Evolutionary conservation across 2,329 filamentous ascomycete species (phyloP).

Genomic region (Cryphonectria naterciae): DNA sequence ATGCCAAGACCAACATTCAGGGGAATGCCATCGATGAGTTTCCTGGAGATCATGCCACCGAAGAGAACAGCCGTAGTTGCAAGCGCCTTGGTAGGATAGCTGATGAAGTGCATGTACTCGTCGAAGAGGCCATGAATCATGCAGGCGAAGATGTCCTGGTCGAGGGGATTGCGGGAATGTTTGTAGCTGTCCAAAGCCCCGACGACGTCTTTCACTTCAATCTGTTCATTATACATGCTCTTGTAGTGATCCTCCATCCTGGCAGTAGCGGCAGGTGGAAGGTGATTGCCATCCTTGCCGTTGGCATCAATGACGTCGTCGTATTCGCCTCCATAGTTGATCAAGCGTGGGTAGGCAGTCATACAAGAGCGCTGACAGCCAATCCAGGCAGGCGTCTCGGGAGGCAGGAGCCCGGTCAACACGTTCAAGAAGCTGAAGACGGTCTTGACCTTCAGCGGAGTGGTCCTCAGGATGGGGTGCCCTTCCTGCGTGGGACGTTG

Average conservation of each 20-base stretch:
- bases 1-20: conserved; percentile 94
- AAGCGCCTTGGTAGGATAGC: conserved; percentile 94
- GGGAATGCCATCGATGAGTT: conserved; percentile 85
- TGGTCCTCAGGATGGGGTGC: conserved; percentile 59
- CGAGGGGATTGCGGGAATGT: conserved; percentile 77
- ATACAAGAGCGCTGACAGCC: conserved; percentile 85
- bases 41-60: conserved; percentile 93
- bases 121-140: conserved; percentile 99
- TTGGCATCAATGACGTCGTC: conserved; percentile 91
- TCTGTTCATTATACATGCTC: conserved; percentile 93
- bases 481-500: conserved; percentile 69
- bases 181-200: conserved; percentile 86
- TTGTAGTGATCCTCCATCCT: conserved; percentile 99
- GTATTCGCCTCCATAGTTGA: conserved; percentile 93
- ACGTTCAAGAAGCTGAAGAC: conserved; percentile 81
- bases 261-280: conserved; percentile 77
- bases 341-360: conserved; percentile 87
- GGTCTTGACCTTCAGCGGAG: conserved; percentile 82
- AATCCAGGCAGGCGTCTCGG: conserved; percentile 68
- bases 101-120: conserved; percentile 92
- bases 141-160: conserved; percentile 95
- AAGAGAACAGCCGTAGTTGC: conserved; percentile 96
- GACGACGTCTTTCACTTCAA: conserved; percentile 84
- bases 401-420: conserved; percentile 68
- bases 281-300: conserved; percentile 76